Conservation (phyloP, 208 protist species). For the Lotmaria passim region DNA sequence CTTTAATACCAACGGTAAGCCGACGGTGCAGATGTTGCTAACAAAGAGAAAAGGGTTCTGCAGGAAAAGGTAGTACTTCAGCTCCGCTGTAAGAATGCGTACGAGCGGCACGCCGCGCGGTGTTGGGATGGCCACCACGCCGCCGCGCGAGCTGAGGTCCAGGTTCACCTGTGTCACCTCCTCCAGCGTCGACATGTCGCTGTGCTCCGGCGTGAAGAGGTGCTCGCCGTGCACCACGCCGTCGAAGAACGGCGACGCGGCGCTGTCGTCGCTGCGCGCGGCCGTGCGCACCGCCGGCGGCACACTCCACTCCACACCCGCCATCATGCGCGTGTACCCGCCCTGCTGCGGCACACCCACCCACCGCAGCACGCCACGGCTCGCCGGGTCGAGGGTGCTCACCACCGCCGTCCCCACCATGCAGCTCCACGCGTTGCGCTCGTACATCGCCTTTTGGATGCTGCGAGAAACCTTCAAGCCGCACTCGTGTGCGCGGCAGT, state of each 20-base stretch:
- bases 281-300: conserved; percentile 36
- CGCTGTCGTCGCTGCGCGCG: conserved; percentile 17
- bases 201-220: conserved; percentile 51
- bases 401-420: conserved; percentile 49
- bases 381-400: conserved; percentile 38
- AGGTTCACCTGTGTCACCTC: conserved; percentile 40
- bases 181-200: conserved; percentile 63
- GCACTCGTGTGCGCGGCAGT: conserved; percentile 38
- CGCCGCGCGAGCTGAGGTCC: conserved; percentile 14
- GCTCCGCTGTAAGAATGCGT: conserved; percentile 27
- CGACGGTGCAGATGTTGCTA: conserved; percentile 36
- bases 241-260: conserved; percentile 44
- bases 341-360: conserved; percentile 67
- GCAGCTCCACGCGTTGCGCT: conserved; percentile 53
- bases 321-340: conserved; percentile 54
- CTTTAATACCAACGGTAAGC: too few species aligned
- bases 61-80: conserved; percentile 38
- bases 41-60: conserved; percentile 59
- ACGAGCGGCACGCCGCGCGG: conserved; percentile 25
- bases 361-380: conserved; percentile 64
- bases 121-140: conserved; percentile 24
- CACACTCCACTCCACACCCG: conserved; percentile 72
- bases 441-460: conserved; percentile 32
- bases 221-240: conserved; percentile 68
- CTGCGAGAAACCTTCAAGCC: conserved; percentile 45